Evolutionary conservation across 768 basidiomycete species (phyloP), one percentile per base, ranked within the genome.

Genomic region (Bullera alba): DNA sequence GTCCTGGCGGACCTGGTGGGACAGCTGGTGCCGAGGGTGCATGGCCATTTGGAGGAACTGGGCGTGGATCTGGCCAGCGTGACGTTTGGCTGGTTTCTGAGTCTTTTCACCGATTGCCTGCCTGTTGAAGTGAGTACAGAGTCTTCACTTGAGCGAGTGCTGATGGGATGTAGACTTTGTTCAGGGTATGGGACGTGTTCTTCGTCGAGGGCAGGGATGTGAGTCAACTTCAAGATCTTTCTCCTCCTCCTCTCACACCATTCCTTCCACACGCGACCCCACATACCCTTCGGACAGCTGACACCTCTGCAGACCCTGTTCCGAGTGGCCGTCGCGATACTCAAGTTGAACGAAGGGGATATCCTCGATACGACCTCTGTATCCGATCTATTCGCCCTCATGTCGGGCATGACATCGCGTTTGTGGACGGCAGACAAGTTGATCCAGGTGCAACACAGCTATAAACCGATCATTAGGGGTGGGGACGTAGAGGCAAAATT

Each of bases 61-160:
- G 88, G 85, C 4, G 83, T 96, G 12, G 92, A 99, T 66, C 78
- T 99, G 2, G 83, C 84, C 2, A 91, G 92, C 0, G 89, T 96
- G 54, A 95, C 90, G 53, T 99, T 99, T 76, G 93, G 91, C 12
- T 99, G 95, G 95, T 95, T 96, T 74, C 75, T 99, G 22, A 91
- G 89, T 2, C 76, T 99, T 19, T 97, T 97, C 65, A 95, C 92
- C 0, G 91, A 95, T 60, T 93, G 92, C 67, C 75, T 96, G 6
- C 93, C 93, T 10, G 87, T 96, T 23, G 91, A 93, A 80, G 90
- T 90, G 50, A 46, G 67, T 44, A 3, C 27, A 26, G 32, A 34
- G 14, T 43, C 22, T 43, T 28, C 42, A 43, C 19, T 21, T 6
- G 28, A 28, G 27, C 28, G n/a, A n/a, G 21, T 43, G 12, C 42